phyloP scores from a whole-genome alignment of 176 grass and related monocot genomes.

The Paspalum vaginatum region DNA sequence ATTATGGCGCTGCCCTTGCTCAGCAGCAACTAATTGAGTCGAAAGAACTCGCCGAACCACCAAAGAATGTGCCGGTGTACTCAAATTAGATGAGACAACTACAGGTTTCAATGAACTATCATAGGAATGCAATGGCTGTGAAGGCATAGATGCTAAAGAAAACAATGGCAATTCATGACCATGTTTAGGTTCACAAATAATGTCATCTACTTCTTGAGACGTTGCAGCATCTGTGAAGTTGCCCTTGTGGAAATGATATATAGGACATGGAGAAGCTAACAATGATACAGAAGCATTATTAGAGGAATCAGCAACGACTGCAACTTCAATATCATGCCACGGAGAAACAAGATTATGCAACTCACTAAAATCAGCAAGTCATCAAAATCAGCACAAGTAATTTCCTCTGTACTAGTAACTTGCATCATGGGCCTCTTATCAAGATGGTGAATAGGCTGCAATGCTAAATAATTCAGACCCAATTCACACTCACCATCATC shows the following conservation, averaged over 20 bases:
- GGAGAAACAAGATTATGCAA: neutral
- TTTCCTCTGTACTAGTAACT: neutral
- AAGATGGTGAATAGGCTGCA: neutral
- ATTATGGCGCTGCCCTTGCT: neutral
- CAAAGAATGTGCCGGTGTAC: neutral
- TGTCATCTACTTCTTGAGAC: neutral
- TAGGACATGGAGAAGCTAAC: neutral
- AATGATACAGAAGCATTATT: neutral
- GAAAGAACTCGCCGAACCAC: neutral
- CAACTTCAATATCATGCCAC: too few relatives aligned
- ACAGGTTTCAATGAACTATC: neutral
- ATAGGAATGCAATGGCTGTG: neutral
- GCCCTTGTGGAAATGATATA: neutral
- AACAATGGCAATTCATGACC: neutral
- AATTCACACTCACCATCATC: neutral
- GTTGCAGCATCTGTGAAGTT: neutral
- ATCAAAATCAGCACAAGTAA: slow-evolving; percentile 23
- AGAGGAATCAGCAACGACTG: neutral
- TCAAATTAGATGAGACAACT: neutral
- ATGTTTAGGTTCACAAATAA: neutral
- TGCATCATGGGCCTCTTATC: neutral
- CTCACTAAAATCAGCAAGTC: neutral
- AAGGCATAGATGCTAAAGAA: neutral
- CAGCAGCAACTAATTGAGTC: neutral
- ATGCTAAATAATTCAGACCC: neutral